Conservation (phyloP, 352 stramenopile genomes). For the Pilasporangium apinafurcum region DNA sequence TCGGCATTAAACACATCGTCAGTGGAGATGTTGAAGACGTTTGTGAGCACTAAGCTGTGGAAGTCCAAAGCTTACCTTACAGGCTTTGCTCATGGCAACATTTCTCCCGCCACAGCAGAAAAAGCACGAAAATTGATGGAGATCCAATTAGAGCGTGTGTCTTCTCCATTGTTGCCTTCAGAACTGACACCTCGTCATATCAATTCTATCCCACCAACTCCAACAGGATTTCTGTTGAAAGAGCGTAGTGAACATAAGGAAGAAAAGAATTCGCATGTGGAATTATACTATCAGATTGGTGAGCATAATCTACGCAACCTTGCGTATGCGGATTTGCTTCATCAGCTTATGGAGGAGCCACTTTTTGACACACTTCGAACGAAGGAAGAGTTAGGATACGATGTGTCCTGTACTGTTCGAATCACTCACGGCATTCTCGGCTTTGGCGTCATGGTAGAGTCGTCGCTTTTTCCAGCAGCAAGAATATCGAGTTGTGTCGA, state of each 20-base stretch:
- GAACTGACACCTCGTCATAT: conserved; percentile 48
- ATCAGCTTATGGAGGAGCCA: conserved; percentile 87
- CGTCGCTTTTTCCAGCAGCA: conserved; percentile 58
- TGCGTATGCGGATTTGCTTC: conserved; percentile 76
- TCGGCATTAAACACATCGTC: conserved; percentile 34
- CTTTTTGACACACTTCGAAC: conserved; percentile 85
- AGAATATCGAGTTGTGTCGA: conserved; percentile 68
- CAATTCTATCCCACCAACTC: conserved; percentile 35
- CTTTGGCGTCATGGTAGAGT: conserved; percentile 80
- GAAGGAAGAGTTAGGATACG: conserved; percentile 87
- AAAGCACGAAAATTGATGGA: conserved; percentile 40
- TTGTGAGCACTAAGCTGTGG: conserved; percentile 43
- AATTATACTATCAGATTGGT: conserved; percentile 86
- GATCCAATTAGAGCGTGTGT: conserved; percentile 25
- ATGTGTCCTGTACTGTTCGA: conserved; percentile 82
- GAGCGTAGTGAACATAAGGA: conserved; percentile 61
- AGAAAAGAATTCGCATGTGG: conserved; percentile 80
- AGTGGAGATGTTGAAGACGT: conserved; percentile 25
- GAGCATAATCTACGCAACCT: conserved; percentile 49
- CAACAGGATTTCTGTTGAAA: conserved; percentile 41
- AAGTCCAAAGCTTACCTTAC: conserved; percentile 32
- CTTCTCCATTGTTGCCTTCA: conserved; percentile 12
- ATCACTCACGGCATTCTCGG: conserved; percentile 78
- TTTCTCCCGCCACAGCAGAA: conserved; percentile 20
- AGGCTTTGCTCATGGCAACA: conserved; percentile 73